These are phyloP conservation scores for Chenopodium formosanum DNA, from an alignment of 148 eudicot species.

Conservation along the genomic window DNA sequence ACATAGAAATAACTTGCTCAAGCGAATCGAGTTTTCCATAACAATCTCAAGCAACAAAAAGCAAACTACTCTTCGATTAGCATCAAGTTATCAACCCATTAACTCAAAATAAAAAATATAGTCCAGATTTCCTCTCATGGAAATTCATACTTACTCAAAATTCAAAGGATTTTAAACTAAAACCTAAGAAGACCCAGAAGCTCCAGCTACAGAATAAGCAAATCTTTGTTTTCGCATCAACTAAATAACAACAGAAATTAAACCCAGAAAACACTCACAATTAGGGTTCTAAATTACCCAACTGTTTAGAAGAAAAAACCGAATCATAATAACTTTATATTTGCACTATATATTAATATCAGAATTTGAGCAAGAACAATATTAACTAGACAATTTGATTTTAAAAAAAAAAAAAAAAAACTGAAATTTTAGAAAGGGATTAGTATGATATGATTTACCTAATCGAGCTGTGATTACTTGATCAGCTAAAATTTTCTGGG, in stretches of 20 bases:
- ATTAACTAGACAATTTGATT: neutral
- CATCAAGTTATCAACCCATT: neutral
- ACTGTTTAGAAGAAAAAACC: neutral
- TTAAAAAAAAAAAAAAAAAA: neutral
- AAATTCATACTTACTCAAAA: neutral
- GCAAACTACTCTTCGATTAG: neutral
- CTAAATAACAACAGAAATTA: neutral
- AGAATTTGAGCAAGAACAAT: neutral
- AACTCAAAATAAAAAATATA: neutral
- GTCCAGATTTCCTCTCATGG: neutral
- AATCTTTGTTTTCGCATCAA: neutral
- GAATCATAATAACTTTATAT: neutral
- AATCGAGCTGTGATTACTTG: constrained; percentile 55
- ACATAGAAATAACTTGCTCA: neutral
- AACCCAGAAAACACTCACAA: neutral
- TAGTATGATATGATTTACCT: constrained; percentile 36
- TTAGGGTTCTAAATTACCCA: neutral
- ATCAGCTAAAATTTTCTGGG: constrained; percentile 40
- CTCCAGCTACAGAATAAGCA: neutral
- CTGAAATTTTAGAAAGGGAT: neutral
- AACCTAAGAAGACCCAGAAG: neutral
- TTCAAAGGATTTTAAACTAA: neutral
- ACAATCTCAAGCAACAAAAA: neutral
- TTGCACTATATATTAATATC: neutral
- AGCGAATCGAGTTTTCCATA: neutral